Base-by-base conservation (phyloP, 2,329 filamentous ascomycete genomes). In the Amylocarpus encephaloides region DNA sequence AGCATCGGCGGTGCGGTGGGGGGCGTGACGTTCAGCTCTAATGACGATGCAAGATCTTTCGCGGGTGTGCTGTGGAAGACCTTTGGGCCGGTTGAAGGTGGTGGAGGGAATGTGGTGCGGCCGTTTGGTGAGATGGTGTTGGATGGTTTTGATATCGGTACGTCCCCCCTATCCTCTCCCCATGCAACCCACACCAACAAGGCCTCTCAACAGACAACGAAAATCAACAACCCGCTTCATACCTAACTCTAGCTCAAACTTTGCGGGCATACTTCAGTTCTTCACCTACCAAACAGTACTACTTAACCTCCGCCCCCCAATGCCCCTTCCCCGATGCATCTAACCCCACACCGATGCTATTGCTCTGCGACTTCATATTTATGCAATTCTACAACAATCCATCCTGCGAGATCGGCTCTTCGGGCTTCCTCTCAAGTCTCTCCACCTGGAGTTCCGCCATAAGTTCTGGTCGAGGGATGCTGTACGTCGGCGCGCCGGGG, bases 301-400 rank as follows among this genome's bases (percentile, higher is more conserved):
- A 66, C 58, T 61, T 71, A 51, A 67, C 66, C 39, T 64, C 67
- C 2, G 67, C 69, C 11, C 69, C 69, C 2, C 68, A 72, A 53
- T 71, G 68, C 35, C 66, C 67, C 0, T 66, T 62, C 43, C 69
- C 68, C 2, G 68, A 71, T 50, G 59, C 61, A 1, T 65, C 64
- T 2, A 62, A 67, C 19, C 66, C 68, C 0, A 42, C 62, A 2
- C 53, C 58, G 11, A 49, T 65, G 11, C 51, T 66, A 22, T 59
- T 68, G 15, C 57, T 63, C 5, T 66, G 65, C 55, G 69, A 71
- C 43, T 70, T 69, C 35, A 60, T 71, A 40, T 70, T 60, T 39
- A 65, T 70, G n/a, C 68, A 71, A 47, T 71, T 71, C 55, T 71
- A 70, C 62, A 71, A 71, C 58, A 71, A 71, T 61, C 64, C 62